Evolutionary conservation across 257 asterid species (phyloP), one percentile per base, ranked within the genome.

Genomic region (Solanum peruvianum): DNA sequence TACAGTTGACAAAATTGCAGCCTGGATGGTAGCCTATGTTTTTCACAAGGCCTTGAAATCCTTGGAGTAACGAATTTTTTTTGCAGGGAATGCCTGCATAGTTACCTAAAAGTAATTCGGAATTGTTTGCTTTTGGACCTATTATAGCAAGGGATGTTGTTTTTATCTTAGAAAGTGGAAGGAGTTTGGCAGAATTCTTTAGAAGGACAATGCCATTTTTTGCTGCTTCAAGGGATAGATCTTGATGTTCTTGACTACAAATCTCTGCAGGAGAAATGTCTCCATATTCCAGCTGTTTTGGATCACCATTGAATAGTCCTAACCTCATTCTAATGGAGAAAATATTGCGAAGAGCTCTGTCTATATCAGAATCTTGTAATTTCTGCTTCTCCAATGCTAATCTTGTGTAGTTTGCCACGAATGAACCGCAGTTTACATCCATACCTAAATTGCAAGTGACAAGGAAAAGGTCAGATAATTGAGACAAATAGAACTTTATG

Each of bases 341-440:
- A 45, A 94, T 94, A 87, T 95, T 94, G 49, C 27, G 31, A n/a
- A 95, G 95, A 87, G 96, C 98, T 85, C 94, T 91, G 93, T 94
- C 93, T 84, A 95, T 52, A 73, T 94, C 94, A 3, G 60, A 66
- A 87, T 92, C 93, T 64, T 85, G 86, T 69, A 91, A 84, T 67
- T 94, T 93, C 23, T 89, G 88, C 91, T 90, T 88, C 47, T 80
- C 47, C 58, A 95, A 60, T 5, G 98, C 96, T 87, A 93, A 90
- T 88, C 83, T 91, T 6, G 95, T 91, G 87, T 91, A 47, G 76
- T 90, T 89, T 88, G 21, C 60, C 84, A 95, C 86, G 80, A 87
- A 92, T 78, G 91, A 76, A 35, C 98, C 98, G n/a, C 96, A 95
- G 21, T 93, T 91, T 84, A 95, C 90, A 87, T 95, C 98, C 98